Base-by-base conservation (phyloP, 441 rosid species). In the Mallotus japonicus region DNA sequence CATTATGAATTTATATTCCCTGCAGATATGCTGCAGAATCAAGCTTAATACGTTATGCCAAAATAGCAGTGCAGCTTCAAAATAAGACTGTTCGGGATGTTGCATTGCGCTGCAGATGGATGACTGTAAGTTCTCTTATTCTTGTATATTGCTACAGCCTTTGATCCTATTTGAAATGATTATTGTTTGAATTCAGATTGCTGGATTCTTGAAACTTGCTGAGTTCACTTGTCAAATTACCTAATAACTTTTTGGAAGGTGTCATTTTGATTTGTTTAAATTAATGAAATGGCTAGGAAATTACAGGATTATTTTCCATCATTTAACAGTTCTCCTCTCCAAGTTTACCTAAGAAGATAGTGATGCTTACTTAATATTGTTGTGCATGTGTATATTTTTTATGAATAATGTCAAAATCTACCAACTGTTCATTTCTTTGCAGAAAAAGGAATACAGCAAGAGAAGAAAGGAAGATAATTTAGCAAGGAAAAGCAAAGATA, bases 91-190 rank as follows among this genome's bases (percentile, higher is more conserved):
- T 89, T 22, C 80, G 95, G 42, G 97, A 91, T 73, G 88, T 91
- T 62, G 97, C 95, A 0, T 57, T 91, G 60, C 93, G 92, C 69
- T 85, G 91, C 83, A 77, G 89, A 85, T 89, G 97, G 97, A 87
- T 89, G 92, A 85, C 69, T 81, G 97, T 91, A 76, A 73, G 90
- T 70, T 71, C 15, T 69, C 13, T 14, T 66, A 7, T 9, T 71
- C 37, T 61, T 20, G 2, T 69, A 10, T 47, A 44, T 40, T 32
- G 62, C 59, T 67, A 68, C 58, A 34, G 20, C 53, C 28, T 65
- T 55, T 9, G 55, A 16, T 24, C 42, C 11, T 75, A 37, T 69
- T n/a, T 46, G 16, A 49, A 70, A 51, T 68, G 47, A 34, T 55
- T n/a, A 32, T 42, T 22, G 6, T 20, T 59, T 22, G 5, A 50